Conservation (phyloP, 1,284 basidiomycete species). For the Cutaneotrichosporon sp. region DNA sequence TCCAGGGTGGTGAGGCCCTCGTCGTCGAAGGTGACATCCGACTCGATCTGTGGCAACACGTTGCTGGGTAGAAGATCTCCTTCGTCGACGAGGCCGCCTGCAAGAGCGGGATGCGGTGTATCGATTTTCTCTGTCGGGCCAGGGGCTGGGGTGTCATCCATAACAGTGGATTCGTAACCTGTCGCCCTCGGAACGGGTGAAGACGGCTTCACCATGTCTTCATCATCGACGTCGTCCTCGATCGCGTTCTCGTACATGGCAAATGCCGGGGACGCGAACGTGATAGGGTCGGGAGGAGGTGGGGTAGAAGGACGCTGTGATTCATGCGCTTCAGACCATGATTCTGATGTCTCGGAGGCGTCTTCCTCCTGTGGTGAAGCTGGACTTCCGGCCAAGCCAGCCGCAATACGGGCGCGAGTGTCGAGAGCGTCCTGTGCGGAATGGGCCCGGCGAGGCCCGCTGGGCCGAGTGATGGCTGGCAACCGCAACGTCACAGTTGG, state of each 20-base stretch:
- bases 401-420: background rate
- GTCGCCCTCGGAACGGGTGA: background rate
- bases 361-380: background rate
- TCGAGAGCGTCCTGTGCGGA: conserved; percentile 21
- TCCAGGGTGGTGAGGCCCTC: conserved; percentile 81
- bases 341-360: background rate
- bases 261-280: background rate
- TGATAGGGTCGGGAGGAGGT: background rate
- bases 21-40: conserved; percentile 55
- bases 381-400: background rate
- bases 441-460: conserved; percentile 15
- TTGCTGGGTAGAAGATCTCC: conserved; percentile 42
- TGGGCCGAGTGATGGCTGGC: conserved; percentile 1
- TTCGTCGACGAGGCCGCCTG: conserved; percentile 37
- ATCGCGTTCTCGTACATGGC: conserved; percentile 19
- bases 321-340: background rate
- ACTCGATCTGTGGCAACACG: conserved; percentile 23
- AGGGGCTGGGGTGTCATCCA: background rate
- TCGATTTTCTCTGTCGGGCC: background rate
- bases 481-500: background rate
- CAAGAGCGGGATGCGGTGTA: background rate
- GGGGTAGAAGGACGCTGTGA: background rate
- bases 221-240: conserved; percentile 20
- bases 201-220: background rate
- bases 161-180: background rate